Base-by-base conservation (phyloP, 352 stramenopile genomes). In the Peronosclerospora sorghi region DNA sequence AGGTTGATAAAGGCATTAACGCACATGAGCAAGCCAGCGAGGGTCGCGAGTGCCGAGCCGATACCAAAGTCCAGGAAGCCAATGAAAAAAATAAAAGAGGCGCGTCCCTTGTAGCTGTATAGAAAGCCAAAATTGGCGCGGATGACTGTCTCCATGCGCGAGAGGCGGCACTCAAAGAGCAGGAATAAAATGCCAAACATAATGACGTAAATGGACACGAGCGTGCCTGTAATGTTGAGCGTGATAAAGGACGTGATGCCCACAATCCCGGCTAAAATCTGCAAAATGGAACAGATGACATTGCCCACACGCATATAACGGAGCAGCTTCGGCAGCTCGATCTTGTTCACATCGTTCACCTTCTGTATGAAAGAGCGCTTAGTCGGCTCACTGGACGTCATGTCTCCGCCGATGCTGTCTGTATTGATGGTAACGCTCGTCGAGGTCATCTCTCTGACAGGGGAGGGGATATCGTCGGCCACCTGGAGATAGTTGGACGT, bases 131-230 rank as follows among this genome's bases (percentile, higher is more conserved):
- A 92, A 56, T 92, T 89, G 39, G 65, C 50, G 50, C 79, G 79
- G 50, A 92, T 92, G 37, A 59, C 68, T 29, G 48, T 62, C 62
- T 92, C 79, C 79, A 92, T 92, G 54, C 74, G 74, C 43, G 69
- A 84, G n/a, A 92, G 61, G 32, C 79, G 79, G 56, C 79, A 92
- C 61, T 92, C 79, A 44, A 92, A 92, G 26, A 92, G 73, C 54
- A 92, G 40, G 41, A 92, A 89, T 8, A 92, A 51, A 9, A 89
- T 57, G 60, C 76, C 79, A 51, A 92, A 92, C 68, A 88, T 86
- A 58, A 92, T 89, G 37, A 92, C 79, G 63, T 92, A 92, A 54
- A 92, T 83, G 37, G 76, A 87, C 58, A 92, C 76, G 41, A 92
- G 64, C 24, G 73, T 85, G 59, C 79, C 79, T 47, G 79, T 92